These are phyloP conservation scores for Pisolithus tinctorius DNA, from an alignment of 768 basidiomycete species.

Conservation along the genomic window DNA sequence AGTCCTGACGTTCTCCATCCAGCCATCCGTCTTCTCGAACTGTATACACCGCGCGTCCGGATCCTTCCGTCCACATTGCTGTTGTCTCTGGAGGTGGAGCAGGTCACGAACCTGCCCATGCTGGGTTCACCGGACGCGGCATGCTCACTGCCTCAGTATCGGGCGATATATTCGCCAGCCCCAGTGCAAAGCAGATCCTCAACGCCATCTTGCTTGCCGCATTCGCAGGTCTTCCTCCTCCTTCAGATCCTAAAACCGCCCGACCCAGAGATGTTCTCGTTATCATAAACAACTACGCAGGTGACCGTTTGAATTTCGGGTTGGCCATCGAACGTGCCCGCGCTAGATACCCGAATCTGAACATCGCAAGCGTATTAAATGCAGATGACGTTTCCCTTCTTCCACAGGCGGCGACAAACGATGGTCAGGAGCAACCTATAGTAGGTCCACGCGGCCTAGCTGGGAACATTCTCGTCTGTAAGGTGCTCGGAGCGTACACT, in stretches of 20 bases:
- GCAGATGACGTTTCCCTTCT: constrained; percentile 51
- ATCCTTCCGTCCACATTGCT: constrained; percentile 25
- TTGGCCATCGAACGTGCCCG: constrained; percentile 49
- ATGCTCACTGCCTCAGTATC: constrained; percentile 50
- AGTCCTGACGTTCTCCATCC: not conserved
- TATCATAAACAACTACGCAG: constrained; percentile 46
- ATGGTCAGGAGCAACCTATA: constrained; percentile 15
- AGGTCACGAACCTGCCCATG: constrained; percentile 57
- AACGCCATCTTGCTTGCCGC: constrained; percentile 43
- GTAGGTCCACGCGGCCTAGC: constrained; percentile 47
- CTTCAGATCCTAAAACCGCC: not conserved
- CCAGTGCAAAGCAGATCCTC: constrained; percentile 53
- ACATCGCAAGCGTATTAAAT: constrained; percentile 42
- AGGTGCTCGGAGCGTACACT: constrained; percentile 46
- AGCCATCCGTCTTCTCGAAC: constrained; percentile 34
- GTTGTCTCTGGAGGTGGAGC: constrained; percentile 46
- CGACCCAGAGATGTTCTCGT: constrained; percentile 22
- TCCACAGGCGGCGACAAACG: constrained; percentile 8
- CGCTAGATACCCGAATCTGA: constrained; percentile 23
- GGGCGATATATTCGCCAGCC: constrained; percentile 60
- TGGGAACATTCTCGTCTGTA: constrained; percentile 47
- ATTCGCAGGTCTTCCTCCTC: constrained; percentile 18
- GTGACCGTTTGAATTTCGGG: constrained; percentile 54
- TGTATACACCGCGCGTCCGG: constrained; percentile 24
- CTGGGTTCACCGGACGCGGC: constrained; percentile 50